Base-by-base conservation (phyloP, 106 monocot genomes). In the Platanthera guangdongensis region DNA sequence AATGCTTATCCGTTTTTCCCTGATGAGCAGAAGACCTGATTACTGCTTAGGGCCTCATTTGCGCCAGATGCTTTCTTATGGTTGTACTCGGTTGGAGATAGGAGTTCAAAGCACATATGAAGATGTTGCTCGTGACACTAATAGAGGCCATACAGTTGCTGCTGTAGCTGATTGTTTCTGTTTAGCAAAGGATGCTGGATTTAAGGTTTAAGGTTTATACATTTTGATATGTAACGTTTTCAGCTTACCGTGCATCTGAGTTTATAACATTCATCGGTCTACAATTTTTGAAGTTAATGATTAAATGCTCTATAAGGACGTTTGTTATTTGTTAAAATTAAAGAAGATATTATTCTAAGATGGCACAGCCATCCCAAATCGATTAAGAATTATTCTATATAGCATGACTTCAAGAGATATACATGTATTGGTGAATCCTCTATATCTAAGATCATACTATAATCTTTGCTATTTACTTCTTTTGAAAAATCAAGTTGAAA, bases 41-140 rank as follows among this genome's bases (percentile, higher is more conserved):
- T 99, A 99, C 81, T 99, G 99, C 69, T 74, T 99, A 73, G 90
- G 92, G 12, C 94, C 94, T 60, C 99, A 99, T 85, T 82, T 99
- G 62, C 94, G 99, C 18, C 99, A 99, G 82, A 99, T 99, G 99
- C 71, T 99, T 47, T 92, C 82, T 71, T 99, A 99, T 88, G 99
- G 99, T 16, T 99, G 99, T 75, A 99, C 99, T n/a, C 84, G 99
- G 21, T 74, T 99, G 73, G 99, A 99, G 78, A 99, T 99, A 74
- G 99, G 99, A 70, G 99, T 99, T 47, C 99, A 99, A 81, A 99
- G 99, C 71, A 99, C 94, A 47, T 99, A 99, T 81, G 99, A 99
- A 94, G 99, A 99, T 88, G 94, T 99, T 80, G 99, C 99, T 47
- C 94, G 92, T 77, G 99, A 99, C 84, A 99, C 99, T 52, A 99